Evolutionary conservation across 2,329 filamentous ascomycete species (phyloP).

Genomic region (Cladosporium austrohemisphaericum): DNA sequence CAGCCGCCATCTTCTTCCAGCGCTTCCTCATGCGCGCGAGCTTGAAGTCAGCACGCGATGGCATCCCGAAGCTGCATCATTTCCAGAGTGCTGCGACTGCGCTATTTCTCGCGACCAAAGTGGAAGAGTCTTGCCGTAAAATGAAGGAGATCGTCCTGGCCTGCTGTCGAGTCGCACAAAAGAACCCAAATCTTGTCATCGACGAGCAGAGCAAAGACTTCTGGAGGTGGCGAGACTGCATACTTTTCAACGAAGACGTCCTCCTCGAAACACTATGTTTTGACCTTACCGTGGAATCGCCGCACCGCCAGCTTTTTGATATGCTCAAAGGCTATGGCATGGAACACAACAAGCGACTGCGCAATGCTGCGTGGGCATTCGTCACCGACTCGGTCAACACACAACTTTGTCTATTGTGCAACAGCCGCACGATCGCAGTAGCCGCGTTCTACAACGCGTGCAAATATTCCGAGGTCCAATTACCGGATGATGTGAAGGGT

Average conservation of each 20-base stretch:
- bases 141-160: slow-evolving; percentile 93
- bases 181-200: slow-evolving; percentile 82
- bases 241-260: slow-evolving; percentile 85
- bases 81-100: slow-evolving; percentile 84
- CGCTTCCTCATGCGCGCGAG: slow-evolving; percentile 90
- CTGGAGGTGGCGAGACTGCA: slow-evolving; percentile 95
- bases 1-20: slow-evolving; percentile 91
- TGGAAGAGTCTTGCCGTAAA: slow-evolving; percentile 93
- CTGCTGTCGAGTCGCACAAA: slow-evolving; percentile 90
- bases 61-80: slow-evolving; percentile 71
- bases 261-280: slow-evolving; percentile 92
- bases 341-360: slow-evolving; percentile 73
- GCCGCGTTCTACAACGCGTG: slow-evolving; percentile 84
- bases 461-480: slow-evolving; percentile 66
- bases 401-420: slow-evolving; percentile 75
- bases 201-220: slow-evolving; percentile 98
- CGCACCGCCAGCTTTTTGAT: slow-evolving; percentile 79
- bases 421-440: slow-evolving; percentile 75
- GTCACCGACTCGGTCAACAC: slow-evolving; percentile 88
- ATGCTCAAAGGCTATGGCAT: slow-evolving; percentile 70
- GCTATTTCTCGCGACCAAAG: slow-evolving; percentile 92
- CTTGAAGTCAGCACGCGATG: slow-evolving; percentile 67
- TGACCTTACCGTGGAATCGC: slow-evolving; percentile 84
- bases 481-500: slow-evolving; percentile 69
- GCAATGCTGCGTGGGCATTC: slow-evolving; percentile 89